Evolutionary conservation across 2,329 filamentous ascomycete species (phyloP), one percentile per base, ranked within the genome.

Genomic region (Ascochyta pisi): DNA sequence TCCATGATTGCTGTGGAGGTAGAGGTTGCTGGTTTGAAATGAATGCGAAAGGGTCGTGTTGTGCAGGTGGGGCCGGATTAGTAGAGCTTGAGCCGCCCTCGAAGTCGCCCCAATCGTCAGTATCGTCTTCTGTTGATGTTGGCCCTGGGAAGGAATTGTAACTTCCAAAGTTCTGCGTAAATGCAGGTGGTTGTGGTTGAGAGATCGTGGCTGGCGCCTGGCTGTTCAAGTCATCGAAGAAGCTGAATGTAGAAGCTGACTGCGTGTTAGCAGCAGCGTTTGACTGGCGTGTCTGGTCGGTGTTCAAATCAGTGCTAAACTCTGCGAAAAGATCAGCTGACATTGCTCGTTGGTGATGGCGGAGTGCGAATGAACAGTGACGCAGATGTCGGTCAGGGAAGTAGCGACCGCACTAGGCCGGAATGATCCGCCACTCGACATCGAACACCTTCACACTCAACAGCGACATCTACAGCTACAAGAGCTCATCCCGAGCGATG

Each of bases 51-150:
- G 62, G 61, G 50, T 69, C 63, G 22, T 62, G 57, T 23, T 62
- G 62, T 12, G 57, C 46, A 26, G 57, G 23, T 27, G 49, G 27
- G 24, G 54, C 56, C 16, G 64, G 54, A 27, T 64, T 56, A 8
- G 57, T 44, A 13, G 59, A 38, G 7, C 66, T 58, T 13, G 70
- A 43, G 3, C 61, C 68, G 40, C 69, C 74, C 54, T 77, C 74
- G 45, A 77, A 77, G 37, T 77, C 75, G n/a, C 75, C 75, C 73
- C 73, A 77, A 26, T 77, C 75, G 55, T 77, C 75, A 22, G 67
- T 66, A 7, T 74, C 70, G 34, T 69, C 70, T 13, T 33, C 46
- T 6, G 46, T 31, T 0, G 50, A 6, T 26, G 54, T 27, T 43
- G 57, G 45, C 24, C 13, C 44, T 9, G 43, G 29, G 12, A 16